A percentile compares a stretch with the other conserved stretches of the same genome.
phyloP scores from a whole-genome alignment of 805 yeast genomes.

The Vanderwaltozyma polyspora region DNA sequence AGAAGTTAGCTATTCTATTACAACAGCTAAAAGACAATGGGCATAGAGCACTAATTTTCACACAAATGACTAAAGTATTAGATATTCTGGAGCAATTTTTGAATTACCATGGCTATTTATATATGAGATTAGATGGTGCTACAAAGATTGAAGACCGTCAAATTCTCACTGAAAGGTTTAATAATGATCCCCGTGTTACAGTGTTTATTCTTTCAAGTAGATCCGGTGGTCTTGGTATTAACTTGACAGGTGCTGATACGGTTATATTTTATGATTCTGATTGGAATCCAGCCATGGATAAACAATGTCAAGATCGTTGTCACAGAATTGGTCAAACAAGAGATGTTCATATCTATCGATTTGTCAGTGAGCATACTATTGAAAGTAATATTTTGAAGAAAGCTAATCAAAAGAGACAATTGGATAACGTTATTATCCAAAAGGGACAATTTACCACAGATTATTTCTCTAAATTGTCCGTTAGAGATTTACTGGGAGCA shows the following conservation, averaged over 20 bases:
- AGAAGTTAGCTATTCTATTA: slow-evolving; percentile 63
- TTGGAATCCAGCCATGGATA: slow-evolving; percentile 99
- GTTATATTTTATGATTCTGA: slow-evolving; percentile 97
- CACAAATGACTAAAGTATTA: slow-evolving; percentile 95
- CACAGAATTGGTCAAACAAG: slow-evolving; percentile 98
- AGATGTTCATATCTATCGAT: slow-evolving; percentile 93
- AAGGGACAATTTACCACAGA: slow-evolving; percentile 98
- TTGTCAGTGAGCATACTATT: slow-evolving; percentile 91
- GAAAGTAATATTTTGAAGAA: slow-evolving; percentile 89
- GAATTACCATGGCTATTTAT: slow-evolving; percentile 88
- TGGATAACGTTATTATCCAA: slow-evolving; percentile 91
- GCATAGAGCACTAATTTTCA: slow-evolving; percentile 88
- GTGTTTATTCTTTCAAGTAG: slow-evolving; percentile 89
- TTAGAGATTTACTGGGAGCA: slow-evolving; percentile 67
- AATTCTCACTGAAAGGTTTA: slow-evolving; percentile 82
- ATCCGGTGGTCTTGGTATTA: slow-evolving; percentile 97
- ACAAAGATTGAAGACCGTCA: slow-evolving; percentile 97
- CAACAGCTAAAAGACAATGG: slow-evolving; percentile 75
- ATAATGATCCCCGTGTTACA: slow-evolving; percentile 72
- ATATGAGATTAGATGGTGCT: slow-evolving; percentile 93
- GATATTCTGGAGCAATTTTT: slow-evolving; percentile 88
- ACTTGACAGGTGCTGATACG: slow-evolving; percentile 96
- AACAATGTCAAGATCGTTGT: slow-evolving; percentile 97
- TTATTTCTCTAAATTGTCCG: slow-evolving; percentile 79
- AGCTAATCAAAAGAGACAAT: slow-evolving; percentile 87